phyloP scores from a whole-genome alignment of 140 eudicot genomes.

The Stevia rebaudiana region DNA sequence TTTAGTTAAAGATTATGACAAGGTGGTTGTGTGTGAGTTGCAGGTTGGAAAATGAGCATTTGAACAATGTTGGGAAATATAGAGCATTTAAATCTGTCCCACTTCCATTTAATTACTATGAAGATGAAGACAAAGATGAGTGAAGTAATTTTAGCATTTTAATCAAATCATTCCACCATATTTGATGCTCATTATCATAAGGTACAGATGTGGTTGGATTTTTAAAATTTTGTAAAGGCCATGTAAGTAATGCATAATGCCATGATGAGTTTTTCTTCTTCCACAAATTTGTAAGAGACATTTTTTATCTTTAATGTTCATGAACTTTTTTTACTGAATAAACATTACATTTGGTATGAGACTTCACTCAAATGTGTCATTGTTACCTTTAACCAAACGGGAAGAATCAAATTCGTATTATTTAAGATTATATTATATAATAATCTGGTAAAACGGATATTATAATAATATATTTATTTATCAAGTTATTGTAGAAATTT shows the following conservation, averaged over 20 bases:
- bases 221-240: background rate
- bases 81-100: constrained; percentile 85
- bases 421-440: too few relatives aligned
- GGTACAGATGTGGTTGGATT: background rate
- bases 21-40: constrained; percentile 5
- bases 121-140: constrained; percentile 45
- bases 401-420: too few relatives aligned
- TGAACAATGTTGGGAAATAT: constrained; percentile 80
- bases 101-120: constrained; percentile 65
- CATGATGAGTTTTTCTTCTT: background rate
- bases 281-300: background rate
- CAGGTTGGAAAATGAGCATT: constrained; percentile 95
- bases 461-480: too few relatives aligned
- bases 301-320: background rate
- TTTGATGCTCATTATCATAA: background rate
- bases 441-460: too few relatives aligned
- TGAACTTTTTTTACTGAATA: background rate
- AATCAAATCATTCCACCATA: background rate
- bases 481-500: too few relatives aligned
- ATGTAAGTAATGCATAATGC: background rate
- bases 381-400: too few relatives aligned
- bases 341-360: background rate
- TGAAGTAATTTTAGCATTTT: constrained; percentile 17
- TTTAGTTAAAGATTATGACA: constrained; percentile 5
- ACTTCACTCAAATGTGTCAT: too few relatives aligned